A percentile compares a stretch with the other conserved stretches of the same genome.
These are phyloP conservation scores for Mucor circinelloides DNA, from an alignment of 371 early-diverging fungal genomes.

Conservation along the genomic window DNA sequence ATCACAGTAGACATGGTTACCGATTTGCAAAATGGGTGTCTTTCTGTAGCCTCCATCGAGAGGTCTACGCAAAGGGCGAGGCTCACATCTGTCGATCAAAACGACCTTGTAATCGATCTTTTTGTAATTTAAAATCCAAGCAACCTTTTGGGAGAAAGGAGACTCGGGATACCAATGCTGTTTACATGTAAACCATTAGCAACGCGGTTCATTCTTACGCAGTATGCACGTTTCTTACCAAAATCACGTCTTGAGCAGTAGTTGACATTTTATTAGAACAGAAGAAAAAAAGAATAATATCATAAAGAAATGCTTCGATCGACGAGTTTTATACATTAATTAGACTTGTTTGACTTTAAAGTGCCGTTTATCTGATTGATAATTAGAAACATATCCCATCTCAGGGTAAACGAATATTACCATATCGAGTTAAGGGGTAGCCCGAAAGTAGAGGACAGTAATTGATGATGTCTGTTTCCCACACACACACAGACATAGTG, in stretches of 20 bases:
- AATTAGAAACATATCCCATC: too few relatives aligned
- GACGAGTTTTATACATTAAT: background rate
- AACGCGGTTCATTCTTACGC: background rate
- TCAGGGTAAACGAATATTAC: too few relatives aligned
- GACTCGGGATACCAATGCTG: conserved; percentile 40
- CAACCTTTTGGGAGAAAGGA: conserved; percentile 38
- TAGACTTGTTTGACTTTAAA: too few relatives aligned
- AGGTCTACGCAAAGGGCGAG: conserved; percentile 46
- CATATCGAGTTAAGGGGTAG: too few relatives aligned
- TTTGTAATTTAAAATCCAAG: conserved; percentile 43
- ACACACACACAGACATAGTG: too few relatives aligned
- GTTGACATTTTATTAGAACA: background rate
- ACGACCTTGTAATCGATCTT: conserved; percentile 41
- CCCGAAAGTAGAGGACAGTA: too few relatives aligned
- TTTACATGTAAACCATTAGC: background rate
- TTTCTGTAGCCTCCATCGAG: conserved; percentile 61
- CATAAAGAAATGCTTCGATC: background rate
- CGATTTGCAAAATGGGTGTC: conserved; percentile 65
- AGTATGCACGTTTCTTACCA: background rate
- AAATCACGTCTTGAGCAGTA: background rate
- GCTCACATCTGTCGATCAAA: conserved; percentile 28
- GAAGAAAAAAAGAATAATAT: background rate
- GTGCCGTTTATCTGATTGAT: too few relatives aligned
- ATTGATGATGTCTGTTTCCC: too few relatives aligned
- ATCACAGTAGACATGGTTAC: conserved; percentile 59